Base-by-base conservation (phyloP, 768 basidiomycete species). In the Mycena epipterygia region DNA sequence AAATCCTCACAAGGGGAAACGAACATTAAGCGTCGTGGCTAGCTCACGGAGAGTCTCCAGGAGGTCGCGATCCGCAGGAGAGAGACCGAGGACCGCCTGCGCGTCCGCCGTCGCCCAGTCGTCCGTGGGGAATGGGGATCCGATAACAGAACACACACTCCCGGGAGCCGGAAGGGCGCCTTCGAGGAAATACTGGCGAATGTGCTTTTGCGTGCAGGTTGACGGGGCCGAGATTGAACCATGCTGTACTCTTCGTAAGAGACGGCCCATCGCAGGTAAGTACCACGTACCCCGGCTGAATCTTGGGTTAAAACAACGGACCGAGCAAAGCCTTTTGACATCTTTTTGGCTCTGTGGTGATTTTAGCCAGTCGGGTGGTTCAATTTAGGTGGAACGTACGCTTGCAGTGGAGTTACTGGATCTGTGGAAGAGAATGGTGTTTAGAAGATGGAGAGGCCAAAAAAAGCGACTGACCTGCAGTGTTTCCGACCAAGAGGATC, bases 251-350 rank as follows among this genome's bases (percentile, higher is more conserved):
- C n/a, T 8, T 6, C 21, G 9, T 14, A 19, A n/a, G 11, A 14
- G 9, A n/a, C 21, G 6, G 6, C 42, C n/a, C 6, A n/a, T 13
- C 19, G 49, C 3, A 8, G 17, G 30, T 14, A 33, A 53, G 57
- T 21, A 6, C 29, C 16, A 23, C 74, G 23, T 29, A 68, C 74
- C 23, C 74, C 74, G 29, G 39, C 27, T 0, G 73, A 74, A 48
- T 75, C 72, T 59, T 74, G 72, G 19, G 71, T 75, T 13, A 77
- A 39, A 19, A 77, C 75, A 9, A 76, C 74, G 21, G 76, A 74
- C 0, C 70, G 72, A 7, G 52, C 21, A 64, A 72, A 76, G 3
- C 73, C 73, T 35, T 68, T 33, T 21, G 75, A 59, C 73, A 75
- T 74, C 39, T 73, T 76, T 19, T 65, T 58, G 14, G 76, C 73